Evolutionary conservation across 1,139 yeast species (phyloP).

Genomic region (Debaryomyces psychrophilus): DNA sequence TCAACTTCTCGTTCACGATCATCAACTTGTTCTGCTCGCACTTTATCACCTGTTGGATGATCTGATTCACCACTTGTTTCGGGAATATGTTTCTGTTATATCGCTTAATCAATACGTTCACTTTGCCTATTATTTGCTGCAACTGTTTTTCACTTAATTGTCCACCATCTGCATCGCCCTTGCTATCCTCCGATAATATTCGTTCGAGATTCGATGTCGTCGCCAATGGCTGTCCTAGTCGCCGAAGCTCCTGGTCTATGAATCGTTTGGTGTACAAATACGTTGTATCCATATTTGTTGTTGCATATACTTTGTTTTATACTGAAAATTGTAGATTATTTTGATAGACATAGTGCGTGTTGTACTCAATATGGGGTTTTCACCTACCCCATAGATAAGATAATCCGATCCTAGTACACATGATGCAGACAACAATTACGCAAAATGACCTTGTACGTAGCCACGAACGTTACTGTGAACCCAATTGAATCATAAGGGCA

Average conservation of each 20-base stretch:
- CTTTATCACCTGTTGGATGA: constrained; percentile 40
- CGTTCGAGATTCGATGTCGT: constrained; percentile 19
- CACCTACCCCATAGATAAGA: not conserved
- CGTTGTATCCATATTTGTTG: constrained; percentile 19
- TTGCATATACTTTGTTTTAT: not conserved
- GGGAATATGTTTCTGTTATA: constrained; percentile 34
- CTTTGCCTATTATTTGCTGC: constrained; percentile 27
- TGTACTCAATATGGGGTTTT: not conserved
- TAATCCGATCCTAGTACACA: not conserved
- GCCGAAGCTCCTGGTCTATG: constrained; percentile 32
- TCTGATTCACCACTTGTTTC: constrained; percentile 37
- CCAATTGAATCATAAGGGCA: too few species aligned
- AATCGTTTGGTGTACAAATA: constrained; percentile 35
- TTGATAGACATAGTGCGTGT: constrained; percentile 4
- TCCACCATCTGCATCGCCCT: constrained; percentile 10
- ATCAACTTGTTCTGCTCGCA: constrained; percentile 35
- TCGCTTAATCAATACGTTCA: constrained; percentile 32
- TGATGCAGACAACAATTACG: not conserved
- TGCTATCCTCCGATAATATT: constrained; percentile 19
- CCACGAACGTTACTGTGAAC: too few species aligned
- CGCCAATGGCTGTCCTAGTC: constrained; percentile 28
- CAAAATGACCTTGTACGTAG: too few species aligned
- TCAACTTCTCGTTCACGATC: constrained; percentile 32
- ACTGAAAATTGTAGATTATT: not conserved
- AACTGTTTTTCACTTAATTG: constrained; percentile 25